phyloP scores from a whole-genome alignment of 257 asterid species.

The Solanum arcanum region DNA sequence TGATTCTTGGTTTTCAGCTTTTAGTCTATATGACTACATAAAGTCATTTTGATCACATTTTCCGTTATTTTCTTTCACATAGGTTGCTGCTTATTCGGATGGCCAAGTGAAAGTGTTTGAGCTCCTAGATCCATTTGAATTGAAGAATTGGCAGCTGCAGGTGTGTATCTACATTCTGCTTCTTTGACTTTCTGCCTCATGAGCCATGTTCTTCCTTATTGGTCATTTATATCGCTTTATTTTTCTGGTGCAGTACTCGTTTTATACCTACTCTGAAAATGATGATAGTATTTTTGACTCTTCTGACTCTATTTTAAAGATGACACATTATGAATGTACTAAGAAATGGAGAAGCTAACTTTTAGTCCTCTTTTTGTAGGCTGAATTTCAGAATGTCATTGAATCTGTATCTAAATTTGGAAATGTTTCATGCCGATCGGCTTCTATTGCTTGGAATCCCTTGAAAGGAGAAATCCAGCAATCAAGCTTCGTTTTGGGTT shows the following conservation, averaged over 20 bases:
- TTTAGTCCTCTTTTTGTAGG: conserved; percentile 26
- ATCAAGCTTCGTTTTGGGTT: conserved; percentile 80
- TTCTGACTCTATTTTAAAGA: neutral
- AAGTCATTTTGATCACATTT: neutral
- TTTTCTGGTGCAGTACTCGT: neutral
- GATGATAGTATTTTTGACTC: neutral
- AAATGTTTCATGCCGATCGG: conserved; percentile 52
- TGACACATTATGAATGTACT: neutral
- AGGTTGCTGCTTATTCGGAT: conserved; percentile 86
- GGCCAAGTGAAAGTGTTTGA: conserved; percentile 73
- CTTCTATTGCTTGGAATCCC: conserved; percentile 89
- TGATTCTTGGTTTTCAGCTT: neutral
- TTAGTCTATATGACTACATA: neutral
- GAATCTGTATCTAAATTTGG: conserved; percentile 66
- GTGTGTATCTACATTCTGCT: conserved; percentile 14
- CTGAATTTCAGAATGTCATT: conserved; percentile 73
- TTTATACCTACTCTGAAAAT: neutral
- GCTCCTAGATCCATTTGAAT: conserved; percentile 69
- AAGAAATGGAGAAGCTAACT: neutral
- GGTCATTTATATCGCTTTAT: neutral
- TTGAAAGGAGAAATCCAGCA: conserved; percentile 50
- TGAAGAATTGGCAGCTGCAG: conserved; percentile 97
- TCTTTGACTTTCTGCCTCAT: neutral
- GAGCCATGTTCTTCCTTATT: neutral
- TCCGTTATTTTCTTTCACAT: neutral